A percentile compares a stretch with the other conserved stretches of the same genome.
Evolutionary conservation across 805 yeast species (phyloP).

Genomic region (Saccharomycopsis babjevae): DNA sequence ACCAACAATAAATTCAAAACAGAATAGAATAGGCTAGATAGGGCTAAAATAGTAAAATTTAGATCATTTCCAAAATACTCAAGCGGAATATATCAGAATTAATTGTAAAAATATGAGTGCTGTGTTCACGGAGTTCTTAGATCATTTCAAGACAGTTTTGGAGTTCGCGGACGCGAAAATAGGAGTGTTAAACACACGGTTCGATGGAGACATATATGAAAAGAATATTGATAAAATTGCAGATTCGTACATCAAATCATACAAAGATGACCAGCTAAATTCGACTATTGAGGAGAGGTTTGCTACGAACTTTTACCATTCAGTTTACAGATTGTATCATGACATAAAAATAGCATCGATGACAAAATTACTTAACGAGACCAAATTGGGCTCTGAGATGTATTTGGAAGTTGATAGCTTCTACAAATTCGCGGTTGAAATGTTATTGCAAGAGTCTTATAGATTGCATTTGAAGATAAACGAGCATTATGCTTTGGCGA

Average conservation of each 20-base stretch:
- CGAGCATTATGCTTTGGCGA: constrained; percentile 19
- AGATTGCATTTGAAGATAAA: constrained; percentile 30
- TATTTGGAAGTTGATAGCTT: constrained; percentile 52
- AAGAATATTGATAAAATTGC: neutral
- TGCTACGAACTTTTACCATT: constrained; percentile 30
- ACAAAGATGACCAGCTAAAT: neutral
- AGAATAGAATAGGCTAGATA: neutral
- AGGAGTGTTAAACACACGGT: neutral
- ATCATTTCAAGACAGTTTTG: neutral
- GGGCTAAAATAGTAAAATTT: neutral
- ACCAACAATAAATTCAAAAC: too few species aligned
- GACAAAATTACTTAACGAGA: constrained; percentile 35
- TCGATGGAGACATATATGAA: neutral
- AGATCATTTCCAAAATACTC: neutral
- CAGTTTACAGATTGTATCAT: constrained; percentile 51
- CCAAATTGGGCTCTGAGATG: constrained; percentile 37
- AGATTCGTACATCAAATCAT: neutral
- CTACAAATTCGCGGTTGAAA: constrained; percentile 51
- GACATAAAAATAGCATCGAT: constrained; percentile 49
- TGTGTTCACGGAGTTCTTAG: neutral
- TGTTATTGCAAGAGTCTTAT: constrained; percentile 51
- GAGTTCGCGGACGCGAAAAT: neutral
- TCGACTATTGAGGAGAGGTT: constrained; percentile 36
- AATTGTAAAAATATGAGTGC: neutral
- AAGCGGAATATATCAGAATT: neutral